These are phyloP conservation scores for Lophiotrema nucula DNA, from an alignment of 495 filamentous ascomycete species.

Conservation along the genomic window DNA sequence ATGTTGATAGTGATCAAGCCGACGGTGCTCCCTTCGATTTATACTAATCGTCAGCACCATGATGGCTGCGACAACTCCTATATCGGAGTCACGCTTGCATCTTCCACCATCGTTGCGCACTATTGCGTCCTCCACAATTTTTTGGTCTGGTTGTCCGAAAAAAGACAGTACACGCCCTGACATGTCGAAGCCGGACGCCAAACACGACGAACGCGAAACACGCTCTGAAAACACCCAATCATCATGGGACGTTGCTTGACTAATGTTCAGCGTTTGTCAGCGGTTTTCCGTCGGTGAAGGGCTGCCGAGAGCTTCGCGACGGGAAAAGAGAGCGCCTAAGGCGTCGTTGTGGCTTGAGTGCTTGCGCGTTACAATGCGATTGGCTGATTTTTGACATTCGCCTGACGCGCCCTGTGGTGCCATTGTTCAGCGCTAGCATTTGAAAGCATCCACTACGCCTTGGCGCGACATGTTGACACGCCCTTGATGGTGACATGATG, in stretches of 20 bases:
- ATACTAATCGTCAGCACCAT: too few species aligned
- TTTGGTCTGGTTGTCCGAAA: not conserved
- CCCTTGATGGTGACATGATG: conserved; percentile 6
- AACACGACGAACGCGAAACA: too few species aligned
- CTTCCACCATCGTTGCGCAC: too few species aligned
- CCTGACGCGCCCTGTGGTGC: conserved; percentile 1
- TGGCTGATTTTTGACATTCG: not conserved
- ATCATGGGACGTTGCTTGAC: too few species aligned
- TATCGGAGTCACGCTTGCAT: too few species aligned
- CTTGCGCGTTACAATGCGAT: not conserved
- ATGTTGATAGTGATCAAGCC: too few species aligned
- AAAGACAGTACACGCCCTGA: not conserved
- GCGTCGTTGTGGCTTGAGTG: not conserved
- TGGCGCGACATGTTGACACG: not conserved
- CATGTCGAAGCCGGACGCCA: not conserved
- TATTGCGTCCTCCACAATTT: not conserved
- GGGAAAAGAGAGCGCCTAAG: not conserved
- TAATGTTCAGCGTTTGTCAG: not conserved
- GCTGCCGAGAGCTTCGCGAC: not conserved
- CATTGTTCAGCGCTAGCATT: conserved; percentile 19
- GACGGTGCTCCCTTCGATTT: too few species aligned
- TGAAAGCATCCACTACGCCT: not conserved
- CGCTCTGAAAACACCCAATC: too few species aligned
- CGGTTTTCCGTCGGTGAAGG: conserved; percentile 2
- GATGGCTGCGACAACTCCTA: too few species aligned